A percentile compares a stretch with the other conserved stretches of the same genome.
Evolutionary conservation across 257 asterid genomes (phyloP).

Genomic region (Przewalskia tangutica): DNA sequence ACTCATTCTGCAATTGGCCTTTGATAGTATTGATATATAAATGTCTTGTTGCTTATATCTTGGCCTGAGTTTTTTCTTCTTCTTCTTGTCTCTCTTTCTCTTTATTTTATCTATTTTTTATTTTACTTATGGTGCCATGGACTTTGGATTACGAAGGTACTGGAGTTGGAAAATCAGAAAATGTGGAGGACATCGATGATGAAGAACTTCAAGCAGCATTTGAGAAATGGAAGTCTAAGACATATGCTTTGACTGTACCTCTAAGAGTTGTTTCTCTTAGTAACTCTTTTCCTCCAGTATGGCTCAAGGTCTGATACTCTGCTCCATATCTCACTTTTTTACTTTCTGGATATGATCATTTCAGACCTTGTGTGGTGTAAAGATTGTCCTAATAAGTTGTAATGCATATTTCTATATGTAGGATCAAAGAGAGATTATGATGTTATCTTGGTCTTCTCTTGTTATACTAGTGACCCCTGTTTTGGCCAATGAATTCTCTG

Average conservation of each 20-base stretch:
- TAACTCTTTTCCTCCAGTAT: constrained; percentile 71
- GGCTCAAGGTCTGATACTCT: constrained; percentile 54
- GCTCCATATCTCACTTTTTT: neutral
- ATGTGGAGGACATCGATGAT: constrained; percentile 32
- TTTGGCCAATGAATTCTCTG: neutral
- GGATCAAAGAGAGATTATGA: neutral
- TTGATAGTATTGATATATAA: neutral
- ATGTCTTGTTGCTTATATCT: neutral
- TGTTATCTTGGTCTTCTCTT: neutral
- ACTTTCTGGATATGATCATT: neutral
- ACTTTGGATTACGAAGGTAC: neutral
- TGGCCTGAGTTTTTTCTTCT: neutral
- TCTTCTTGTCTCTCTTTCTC: neutral
- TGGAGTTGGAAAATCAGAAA: constrained; percentile 18
- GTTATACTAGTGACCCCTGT: neutral
- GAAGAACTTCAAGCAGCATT: constrained; percentile 55
- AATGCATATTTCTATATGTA: neutral
- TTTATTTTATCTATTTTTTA: neutral
- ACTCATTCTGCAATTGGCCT: neutral
- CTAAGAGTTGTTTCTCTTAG: constrained; percentile 64
- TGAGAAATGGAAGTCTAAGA: constrained; percentile 73
- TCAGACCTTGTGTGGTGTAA: neutral
- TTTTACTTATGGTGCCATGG: neutral
- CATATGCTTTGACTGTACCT: constrained; percentile 77
- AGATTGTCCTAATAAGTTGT: neutral